Evolutionary conservation across 306 rosid species (phyloP), one percentile per base, ranked within the genome.

Genomic region (Rosa multiflora): DNA sequence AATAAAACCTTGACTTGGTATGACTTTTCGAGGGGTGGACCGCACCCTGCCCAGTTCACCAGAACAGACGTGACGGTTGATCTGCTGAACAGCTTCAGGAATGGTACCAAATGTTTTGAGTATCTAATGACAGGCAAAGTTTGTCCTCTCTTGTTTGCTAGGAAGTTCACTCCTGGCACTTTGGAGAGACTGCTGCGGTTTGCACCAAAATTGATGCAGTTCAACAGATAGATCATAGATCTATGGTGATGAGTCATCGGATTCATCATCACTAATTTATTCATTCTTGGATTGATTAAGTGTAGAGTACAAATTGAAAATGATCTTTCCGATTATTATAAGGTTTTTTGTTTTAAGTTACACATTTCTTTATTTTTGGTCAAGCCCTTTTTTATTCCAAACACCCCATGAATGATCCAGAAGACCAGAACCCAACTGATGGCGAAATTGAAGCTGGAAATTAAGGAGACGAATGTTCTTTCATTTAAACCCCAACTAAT

Each of bases 1-100:
- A 92, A 94, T 48, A 86, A 92, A 80, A 88, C 88, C 59, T 79
- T 94, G 90, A 92, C 97, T 47, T 92, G 94, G 92, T 93, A 85
- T n/a, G 93, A 94, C 59, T 94, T 96, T 94, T 89, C 97, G 32
- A 87, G 46, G 82, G 86, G 92, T 14, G 97, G 97, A 15, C 85
- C 91, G 20, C 98, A 94, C 76, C 98, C 98, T 1, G 82, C 86
- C 4, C 77, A 72, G 67, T 90, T 87, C 73, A 48, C 64, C n/a
- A 84, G 88, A 56, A 53, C 83, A 0, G 92, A 87, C 10, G 93
- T 90, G 1, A 91, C 89, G 6, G 72, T 70, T 2, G 85, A 87
- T 79, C 72, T 87, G 20, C 75, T 93, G 86, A 59, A 80, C 83
- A 71, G 80, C 1, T 15, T 93, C 85, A 90, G 98, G 81, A 72